Evolutionary conservation across 768 basidiomycete genomes (phyloP), one percentile per base, ranked within the genome.

Genomic region (Xerocomellus intermedius): DNA sequence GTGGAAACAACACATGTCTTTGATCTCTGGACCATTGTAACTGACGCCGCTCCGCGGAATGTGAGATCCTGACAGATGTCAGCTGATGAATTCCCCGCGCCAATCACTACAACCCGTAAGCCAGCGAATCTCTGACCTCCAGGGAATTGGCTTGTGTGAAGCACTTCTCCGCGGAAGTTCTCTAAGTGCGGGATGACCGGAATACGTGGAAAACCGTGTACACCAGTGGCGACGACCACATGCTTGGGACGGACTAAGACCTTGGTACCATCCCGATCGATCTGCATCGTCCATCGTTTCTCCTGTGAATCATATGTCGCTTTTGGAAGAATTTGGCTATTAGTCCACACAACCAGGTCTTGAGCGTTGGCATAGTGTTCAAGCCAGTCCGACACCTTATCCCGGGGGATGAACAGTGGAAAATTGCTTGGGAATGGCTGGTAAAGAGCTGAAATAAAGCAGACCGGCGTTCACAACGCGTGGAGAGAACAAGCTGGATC

Each of bases 51-150:
- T 21, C 53, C 48, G 21, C 48, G 48, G 38, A 54, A 42, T 24
- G 48, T 42, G 24, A 54, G 53, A 28, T 50, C 53, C 24, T 54
- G 53, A 35, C 48, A 54, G 13, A 54, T 50, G 33, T 54, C 53
- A 36, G 53, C 48, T 4, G 53, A 54, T 17, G 19, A 37, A n/a
- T 32, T 44, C 17, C 37, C 33, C 14, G 48, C 30, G 35, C 30
- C 41, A 8, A 49, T 38, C 58, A 54, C 53, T 12, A 54, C 32
- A 30, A 42, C 26, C 51, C 69, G 62, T 42, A 74, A 52, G n/a
- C 66, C 54, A 6, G 69, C 62, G 42, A 71, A 69, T 9, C 60
- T 72, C 22, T 70, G 63, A 32, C 39, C 47, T 7, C 53, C 48
- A n/a, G 33, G n/a, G 8, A 35, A 54, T 41, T 50, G 53, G 24